Conservation (phyloP, 192 early-diverging fungal species). For the Linnemannia exigua region DNA sequence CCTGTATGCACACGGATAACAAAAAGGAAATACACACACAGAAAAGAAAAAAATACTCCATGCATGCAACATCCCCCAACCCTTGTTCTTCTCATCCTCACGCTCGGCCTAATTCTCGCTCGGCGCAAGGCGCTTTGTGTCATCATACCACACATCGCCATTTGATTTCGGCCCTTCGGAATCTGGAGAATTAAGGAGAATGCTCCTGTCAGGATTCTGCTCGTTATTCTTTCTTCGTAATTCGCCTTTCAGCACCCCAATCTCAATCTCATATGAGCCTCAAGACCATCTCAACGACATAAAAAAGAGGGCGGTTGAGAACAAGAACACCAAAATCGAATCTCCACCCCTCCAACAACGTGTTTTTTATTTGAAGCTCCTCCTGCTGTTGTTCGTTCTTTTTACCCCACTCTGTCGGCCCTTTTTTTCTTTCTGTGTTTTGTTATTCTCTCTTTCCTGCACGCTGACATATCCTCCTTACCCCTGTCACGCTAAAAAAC, state of each 20-base stretch:
- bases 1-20: not conserved
- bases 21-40: not conserved
- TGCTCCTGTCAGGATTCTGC: too few species aligned
- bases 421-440: not conserved
- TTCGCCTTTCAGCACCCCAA: not conserved
- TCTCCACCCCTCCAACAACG: not conserved
- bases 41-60: not conserved
- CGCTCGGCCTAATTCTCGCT: not conserved
- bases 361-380: constrained; percentile 4
- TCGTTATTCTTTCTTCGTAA: too few species aligned
- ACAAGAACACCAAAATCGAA: not conserved
- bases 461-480: constrained; percentile 3
- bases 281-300: not conserved
- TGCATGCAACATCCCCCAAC: not conserved
- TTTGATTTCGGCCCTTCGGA: not conserved
- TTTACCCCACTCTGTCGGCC: too few species aligned
- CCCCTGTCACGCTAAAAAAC: constrained; percentile 7
- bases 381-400: not conserved
- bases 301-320: not conserved
- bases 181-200: too few species aligned
- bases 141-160: not conserved
- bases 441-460: constrained; percentile 1
- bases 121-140: not conserved
- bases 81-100: constrained; percentile 8
- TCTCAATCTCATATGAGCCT: not conserved